Conservation (phyloP, 495 filamentous ascomycete species). For the Parathielavia appendiculata region DNA sequence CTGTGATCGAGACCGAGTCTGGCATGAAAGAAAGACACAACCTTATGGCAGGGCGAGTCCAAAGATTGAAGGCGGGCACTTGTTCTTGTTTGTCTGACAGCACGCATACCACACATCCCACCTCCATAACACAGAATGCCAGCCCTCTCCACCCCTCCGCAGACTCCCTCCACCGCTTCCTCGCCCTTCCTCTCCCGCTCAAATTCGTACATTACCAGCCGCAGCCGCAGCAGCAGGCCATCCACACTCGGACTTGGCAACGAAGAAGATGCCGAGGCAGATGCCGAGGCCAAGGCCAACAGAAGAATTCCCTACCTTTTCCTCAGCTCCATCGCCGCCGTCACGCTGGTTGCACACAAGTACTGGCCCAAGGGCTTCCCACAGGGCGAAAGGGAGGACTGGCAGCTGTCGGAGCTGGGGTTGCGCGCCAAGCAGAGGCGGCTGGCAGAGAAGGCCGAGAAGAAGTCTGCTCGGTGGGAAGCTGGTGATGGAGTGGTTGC, state of each 20-base stretch:
- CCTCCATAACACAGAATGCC: constrained; percentile 9
- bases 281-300: not conserved
- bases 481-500: not conserved
- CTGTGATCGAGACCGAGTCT: not conserved
- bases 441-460: constrained; percentile 6
- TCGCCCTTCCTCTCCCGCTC: constrained; percentile 3
- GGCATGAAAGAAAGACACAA: not conserved
- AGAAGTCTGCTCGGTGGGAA: not conserved
- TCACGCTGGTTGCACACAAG: constrained; percentile 34
- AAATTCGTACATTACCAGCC: constrained; percentile 12
- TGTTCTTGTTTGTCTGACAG: not conserved
- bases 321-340: constrained; percentile 36
- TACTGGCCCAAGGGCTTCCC: constrained; percentile 40
- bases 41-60: too few relatives aligned
- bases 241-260: constrained; percentile 11
- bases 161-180: constrained; percentile 1
- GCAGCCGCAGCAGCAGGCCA: not conserved
- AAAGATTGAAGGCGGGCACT: not conserved
- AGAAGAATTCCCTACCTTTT: constrained; percentile 35
- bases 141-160: constrained; percentile 16
- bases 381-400: constrained; percentile 38
- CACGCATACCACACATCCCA: not conserved
- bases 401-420: constrained; percentile 25
- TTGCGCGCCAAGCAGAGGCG: constrained; percentile 7
- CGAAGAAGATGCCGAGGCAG: constrained; percentile 14